These are phyloP conservation scores for Globisporangium okanoganense DNA, from an alignment of 352 stramenopile species.

Conservation along the genomic window DNA sequence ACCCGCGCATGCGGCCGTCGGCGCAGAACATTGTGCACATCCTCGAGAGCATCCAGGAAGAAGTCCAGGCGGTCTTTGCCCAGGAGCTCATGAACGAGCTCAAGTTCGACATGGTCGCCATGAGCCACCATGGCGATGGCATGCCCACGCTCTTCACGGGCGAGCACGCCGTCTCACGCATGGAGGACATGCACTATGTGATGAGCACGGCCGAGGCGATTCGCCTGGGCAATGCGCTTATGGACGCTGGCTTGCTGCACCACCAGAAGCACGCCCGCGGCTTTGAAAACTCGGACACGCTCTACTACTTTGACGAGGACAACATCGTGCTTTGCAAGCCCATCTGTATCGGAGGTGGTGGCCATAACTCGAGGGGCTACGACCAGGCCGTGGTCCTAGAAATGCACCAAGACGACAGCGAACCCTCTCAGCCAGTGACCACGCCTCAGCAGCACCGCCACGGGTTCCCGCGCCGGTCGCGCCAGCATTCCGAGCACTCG, in stretches of 20 bases:
- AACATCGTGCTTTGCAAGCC: conserved; percentile 23
- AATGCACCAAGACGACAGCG: neutral
- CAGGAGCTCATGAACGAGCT: conserved; percentile 23
- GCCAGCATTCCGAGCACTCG: conserved; percentile 7
- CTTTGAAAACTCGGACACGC: conserved; percentile 15
- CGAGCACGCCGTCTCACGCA: conserved; percentile 21
- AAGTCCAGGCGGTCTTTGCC: conserved; percentile 18
- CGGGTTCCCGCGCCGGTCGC: neutral
- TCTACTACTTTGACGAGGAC: conserved; percentile 47
- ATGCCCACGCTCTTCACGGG: conserved; percentile 16
- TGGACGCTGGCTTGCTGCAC: conserved; percentile 24
- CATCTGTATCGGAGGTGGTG: neutral
- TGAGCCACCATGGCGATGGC: conserved; percentile 5
- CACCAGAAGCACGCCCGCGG: conserved; percentile 19
- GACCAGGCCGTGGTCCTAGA: neutral
- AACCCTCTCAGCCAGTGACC: neutral
- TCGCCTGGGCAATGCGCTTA: conserved; percentile 38
- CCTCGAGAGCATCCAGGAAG: conserved; percentile 30
- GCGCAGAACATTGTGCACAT: conserved; percentile 24
- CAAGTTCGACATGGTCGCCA: conserved; percentile 11
- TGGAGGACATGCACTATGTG: conserved; percentile 43
- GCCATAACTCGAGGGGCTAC: neutral
- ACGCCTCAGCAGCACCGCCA: neutral
- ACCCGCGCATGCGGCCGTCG: conserved; percentile 18
- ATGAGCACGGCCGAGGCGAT: conserved; percentile 31